These are phyloP conservation scores for Citrus glauca DNA, from an alignment of 345 rosid species.

Conservation along the genomic window DNA sequence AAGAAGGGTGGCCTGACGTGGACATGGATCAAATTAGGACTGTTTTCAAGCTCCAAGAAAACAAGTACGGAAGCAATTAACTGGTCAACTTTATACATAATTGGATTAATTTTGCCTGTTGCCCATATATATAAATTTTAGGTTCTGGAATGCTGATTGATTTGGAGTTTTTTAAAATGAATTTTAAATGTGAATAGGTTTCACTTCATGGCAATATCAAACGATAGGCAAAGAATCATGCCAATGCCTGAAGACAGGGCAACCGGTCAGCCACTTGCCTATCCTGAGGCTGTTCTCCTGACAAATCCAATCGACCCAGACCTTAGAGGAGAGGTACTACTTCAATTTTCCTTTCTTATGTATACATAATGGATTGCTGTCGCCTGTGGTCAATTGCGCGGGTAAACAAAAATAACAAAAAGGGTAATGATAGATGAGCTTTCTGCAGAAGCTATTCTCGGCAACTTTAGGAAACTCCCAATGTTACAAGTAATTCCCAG, in stretches of 20 bases:
- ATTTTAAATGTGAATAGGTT: conserved; percentile 41
- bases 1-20: conserved; percentile 74
- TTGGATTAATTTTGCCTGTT: not conserved
- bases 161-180: no score
- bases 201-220: conserved; percentile 71
- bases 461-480: not conserved
- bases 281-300: conserved; percentile 81
- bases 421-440: not conserved
- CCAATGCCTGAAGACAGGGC: conserved; percentile 54
- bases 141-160: no score
- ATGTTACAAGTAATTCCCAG: not conserved
- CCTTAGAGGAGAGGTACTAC: conserved; percentile 66
- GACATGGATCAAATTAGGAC: conserved; percentile 85
- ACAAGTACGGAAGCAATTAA: conserved; percentile 29
- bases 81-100: not conserved
- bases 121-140: not conserved
- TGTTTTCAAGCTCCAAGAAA: conserved; percentile 64
- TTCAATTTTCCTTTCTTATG: not conserved
- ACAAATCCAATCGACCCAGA: conserved; percentile 50
- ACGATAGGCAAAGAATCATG: conserved; percentile 68
- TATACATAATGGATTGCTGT: not conserved
- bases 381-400: not conserved
- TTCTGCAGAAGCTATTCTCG: not conserved
- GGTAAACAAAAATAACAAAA: not conserved
- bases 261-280: conserved; percentile 44